These are phyloP conservation scores for Quercus variabilis DNA, from an alignment of 306 rosid genomes.

Conservation along the genomic window DNA sequence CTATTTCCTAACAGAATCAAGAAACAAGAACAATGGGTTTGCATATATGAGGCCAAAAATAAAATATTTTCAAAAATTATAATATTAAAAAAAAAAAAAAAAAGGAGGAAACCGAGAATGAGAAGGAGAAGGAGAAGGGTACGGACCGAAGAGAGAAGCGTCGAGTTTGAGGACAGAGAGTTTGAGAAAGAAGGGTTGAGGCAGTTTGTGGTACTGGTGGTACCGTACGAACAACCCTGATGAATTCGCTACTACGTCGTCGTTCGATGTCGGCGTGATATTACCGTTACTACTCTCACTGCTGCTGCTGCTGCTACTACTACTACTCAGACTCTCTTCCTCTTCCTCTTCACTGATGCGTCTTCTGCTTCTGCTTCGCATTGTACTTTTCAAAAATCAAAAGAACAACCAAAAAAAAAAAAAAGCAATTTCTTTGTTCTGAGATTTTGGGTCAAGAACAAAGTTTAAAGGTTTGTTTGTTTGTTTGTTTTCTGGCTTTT, in stretches of 20 bases:
- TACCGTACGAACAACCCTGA: background rate
- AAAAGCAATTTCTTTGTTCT: too few relatives aligned
- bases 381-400: too few relatives aligned
- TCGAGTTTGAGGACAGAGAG: conserved; percentile 53
- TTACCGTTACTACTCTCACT: background rate
- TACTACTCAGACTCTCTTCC: background rate
- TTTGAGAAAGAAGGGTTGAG: conserved; percentile 29
- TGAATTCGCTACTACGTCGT: conserved; percentile 5
- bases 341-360: background rate
- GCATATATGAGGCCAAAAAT: too few relatives aligned
- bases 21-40: too few relatives aligned
- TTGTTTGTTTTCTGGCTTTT: too few relatives aligned
- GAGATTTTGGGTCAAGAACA: too few relatives aligned
- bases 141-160: conserved; percentile 45
- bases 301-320: background rate
- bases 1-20: too few relatives aligned
- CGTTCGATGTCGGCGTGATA: conserved; percentile 9
- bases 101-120: background rate
- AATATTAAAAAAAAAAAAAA: background rate
- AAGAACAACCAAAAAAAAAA: too few relatives aligned
- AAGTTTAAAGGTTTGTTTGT: too few relatives aligned
- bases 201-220: conserved; percentile 27
- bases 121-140: background rate
- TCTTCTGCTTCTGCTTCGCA: background rate
- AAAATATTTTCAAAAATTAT: background rate